phyloP scores from a whole-genome alignment of 495 filamentous ascomycete species.

The Neurospora tetrasperma region DNA sequence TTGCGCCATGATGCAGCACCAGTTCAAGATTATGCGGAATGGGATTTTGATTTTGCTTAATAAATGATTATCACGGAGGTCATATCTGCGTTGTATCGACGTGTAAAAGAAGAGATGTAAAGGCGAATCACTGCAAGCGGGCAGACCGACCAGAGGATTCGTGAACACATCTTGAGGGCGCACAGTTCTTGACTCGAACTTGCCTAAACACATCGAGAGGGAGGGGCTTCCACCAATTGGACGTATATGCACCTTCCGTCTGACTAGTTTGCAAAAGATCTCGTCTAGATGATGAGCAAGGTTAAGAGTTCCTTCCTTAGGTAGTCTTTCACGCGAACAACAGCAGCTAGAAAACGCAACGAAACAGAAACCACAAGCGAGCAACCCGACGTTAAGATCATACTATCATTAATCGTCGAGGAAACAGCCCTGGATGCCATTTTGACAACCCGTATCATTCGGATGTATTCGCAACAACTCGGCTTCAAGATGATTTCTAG shows the following conservation, averaged over 20 bases:
- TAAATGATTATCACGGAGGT: background rate
- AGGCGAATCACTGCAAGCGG: background rate
- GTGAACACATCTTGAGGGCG: background rate
- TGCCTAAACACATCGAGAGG: background rate
- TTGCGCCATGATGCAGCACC: background rate
- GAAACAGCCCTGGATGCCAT: too few relatives aligned
- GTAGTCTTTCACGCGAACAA: background rate
- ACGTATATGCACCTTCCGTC: too few relatives aligned
- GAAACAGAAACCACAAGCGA: background rate
- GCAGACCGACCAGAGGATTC: background rate
- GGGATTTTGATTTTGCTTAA: background rate
- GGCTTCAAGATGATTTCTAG: too few relatives aligned
- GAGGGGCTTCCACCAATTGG: too few relatives aligned
- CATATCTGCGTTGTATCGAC: background rate
- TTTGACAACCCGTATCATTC: too few relatives aligned
- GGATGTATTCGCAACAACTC: too few relatives aligned
- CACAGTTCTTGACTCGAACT: background rate
- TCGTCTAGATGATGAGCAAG: too few relatives aligned
- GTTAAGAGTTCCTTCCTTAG: background rate
- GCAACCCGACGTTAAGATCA: too few relatives aligned
- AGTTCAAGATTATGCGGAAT: background rate
- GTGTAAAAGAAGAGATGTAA: background rate
- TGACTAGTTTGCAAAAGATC: too few relatives aligned
- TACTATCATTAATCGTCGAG: too few relatives aligned
- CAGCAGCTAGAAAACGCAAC: background rate